Conservation (phyloP, 1,284 basidiomycete genomes). For the Cutaneotrichosporon dermatis region DNA sequence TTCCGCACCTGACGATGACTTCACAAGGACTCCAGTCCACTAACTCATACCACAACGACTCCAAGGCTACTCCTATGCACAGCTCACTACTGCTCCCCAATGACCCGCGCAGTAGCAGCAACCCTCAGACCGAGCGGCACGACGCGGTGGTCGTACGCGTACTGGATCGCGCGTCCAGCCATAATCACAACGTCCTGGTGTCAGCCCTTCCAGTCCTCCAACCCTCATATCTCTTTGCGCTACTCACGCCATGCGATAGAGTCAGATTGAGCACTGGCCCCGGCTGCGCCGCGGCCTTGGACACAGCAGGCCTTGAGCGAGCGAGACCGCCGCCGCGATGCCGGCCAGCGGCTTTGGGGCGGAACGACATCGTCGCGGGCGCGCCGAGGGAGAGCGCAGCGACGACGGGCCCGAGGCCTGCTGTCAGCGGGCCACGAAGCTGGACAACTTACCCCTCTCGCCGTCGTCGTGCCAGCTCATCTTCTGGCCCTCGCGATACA, state of each 20-base stretch:
- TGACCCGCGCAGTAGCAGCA: slow-evolving; percentile 37
- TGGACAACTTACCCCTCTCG: slow-evolving; percentile 28
- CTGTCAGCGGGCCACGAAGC: neutral
- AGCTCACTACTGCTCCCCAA: slow-evolving; percentile 2
- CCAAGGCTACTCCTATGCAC: too few species aligned
- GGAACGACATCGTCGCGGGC: slow-evolving; percentile 37
- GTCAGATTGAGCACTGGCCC: slow-evolving; percentile 11
- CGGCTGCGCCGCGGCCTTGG: neutral
- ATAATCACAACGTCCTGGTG: slow-evolving; percentile 41
- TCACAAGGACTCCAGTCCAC: too few species aligned
- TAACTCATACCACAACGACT: too few species aligned
- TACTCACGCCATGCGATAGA: slow-evolving; percentile 15
- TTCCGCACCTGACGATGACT: too few species aligned
- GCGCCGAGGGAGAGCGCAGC: slow-evolving; percentile 39
- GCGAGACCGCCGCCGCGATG: slow-evolving; percentile 1
- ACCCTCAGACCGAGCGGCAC: slow-evolving; percentile 34
- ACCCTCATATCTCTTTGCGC: too few species aligned
- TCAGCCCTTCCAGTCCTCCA: neutral
- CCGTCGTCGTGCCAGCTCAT: slow-evolving; percentile 48
- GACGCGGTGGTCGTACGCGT: slow-evolving; percentile 35
- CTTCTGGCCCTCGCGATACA: slow-evolving; percentile 46
- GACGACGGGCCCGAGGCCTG: slow-evolving; percentile 41
- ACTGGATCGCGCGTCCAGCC: slow-evolving; percentile 36
- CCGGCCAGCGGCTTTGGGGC: slow-evolving; percentile 20
- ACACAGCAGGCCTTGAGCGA: neutral